phyloP scores from a whole-genome alignment of 225 moss, liverwort and hornwort species.

The Sphagnum contortum region DNA sequence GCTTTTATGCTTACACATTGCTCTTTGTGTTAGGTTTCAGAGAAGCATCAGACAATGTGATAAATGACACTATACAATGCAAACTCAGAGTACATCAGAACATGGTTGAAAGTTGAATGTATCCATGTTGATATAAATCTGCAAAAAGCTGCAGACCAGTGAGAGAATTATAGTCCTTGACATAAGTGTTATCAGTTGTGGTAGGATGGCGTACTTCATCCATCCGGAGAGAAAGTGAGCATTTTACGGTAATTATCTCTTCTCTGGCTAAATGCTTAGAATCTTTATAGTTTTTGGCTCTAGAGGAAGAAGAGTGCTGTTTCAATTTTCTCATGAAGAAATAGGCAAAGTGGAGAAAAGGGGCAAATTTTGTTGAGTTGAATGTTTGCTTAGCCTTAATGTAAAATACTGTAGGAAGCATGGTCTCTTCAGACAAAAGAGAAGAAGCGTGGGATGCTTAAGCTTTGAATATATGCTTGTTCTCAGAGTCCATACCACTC shows the following conservation, averaged over 20 bases:
- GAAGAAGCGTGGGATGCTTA: no score
- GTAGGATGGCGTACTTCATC: conserved; percentile 95
- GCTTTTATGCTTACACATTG: neutral
- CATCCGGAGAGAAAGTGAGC: conserved; percentile 66
- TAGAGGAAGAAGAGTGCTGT: no score
- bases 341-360: no score
- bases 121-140: no score
- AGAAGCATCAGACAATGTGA: no score
- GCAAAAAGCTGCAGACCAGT: no score
- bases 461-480: no score
- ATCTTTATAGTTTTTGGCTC: no score
- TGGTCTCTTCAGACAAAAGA: no score
- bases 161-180: conserved; percentile 5
- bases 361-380: neutral
- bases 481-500: conserved; percentile 21
- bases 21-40: neutral
- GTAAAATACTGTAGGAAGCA: no score
- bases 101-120: neutral
- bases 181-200: conserved; percentile 38
- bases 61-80: neutral
- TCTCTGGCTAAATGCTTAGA: neutral
- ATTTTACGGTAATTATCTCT: conserved; percentile 26
- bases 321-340: no score
- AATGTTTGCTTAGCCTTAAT: conserved; percentile 21
- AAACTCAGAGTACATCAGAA: neutral